Evolutionary conservation across 495 filamentous ascomycete genomes (phyloP).

Genomic region (Penicillium lagena): DNA sequence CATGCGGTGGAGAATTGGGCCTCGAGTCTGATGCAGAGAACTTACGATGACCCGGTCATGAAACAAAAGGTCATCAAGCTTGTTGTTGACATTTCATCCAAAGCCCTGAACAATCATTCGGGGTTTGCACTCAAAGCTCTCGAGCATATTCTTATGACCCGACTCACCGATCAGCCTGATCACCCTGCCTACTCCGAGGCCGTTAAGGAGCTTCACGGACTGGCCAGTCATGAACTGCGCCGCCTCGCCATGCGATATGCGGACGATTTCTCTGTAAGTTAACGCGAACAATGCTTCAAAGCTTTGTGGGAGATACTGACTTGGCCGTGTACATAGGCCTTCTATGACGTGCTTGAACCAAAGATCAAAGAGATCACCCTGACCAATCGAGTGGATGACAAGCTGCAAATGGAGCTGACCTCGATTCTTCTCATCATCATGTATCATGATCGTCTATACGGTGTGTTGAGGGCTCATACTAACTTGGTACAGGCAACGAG

Average conservation of each 20-base stretch:
- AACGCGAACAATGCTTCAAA: neutral
- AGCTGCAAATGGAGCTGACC: constrained; percentile 65
- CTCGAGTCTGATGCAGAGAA: constrained; percentile 61
- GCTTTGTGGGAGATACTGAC: constrained; percentile 6
- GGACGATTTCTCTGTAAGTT: constrained; percentile 68
- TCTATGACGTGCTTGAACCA: constrained; percentile 78
- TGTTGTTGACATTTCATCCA: constrained; percentile 77
- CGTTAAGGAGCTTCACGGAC: constrained; percentile 77
- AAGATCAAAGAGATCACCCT: constrained; percentile 78
- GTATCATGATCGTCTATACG: constrained; percentile 27
- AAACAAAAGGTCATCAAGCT: constrained; percentile 78
- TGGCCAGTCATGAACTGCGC: constrained; percentile 80
- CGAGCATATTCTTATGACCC: constrained; percentile 81
- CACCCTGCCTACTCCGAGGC: constrained; percentile 76
- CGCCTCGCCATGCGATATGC: constrained; percentile 85
- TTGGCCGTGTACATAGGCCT: constrained; percentile 38
- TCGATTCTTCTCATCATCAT: constrained; percentile 80
- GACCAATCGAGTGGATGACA: constrained; percentile 67
- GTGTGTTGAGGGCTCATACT: neutral
- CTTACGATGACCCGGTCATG: constrained; percentile 83
- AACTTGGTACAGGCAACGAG: constrained; percentile 58
- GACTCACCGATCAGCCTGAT: constrained; percentile 60
- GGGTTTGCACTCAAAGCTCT: constrained; percentile 80
- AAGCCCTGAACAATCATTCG: constrained; percentile 68
- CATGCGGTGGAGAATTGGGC: constrained; percentile 76